Base-by-base conservation (phyloP, 2,329 filamentous ascomycete species). In the Monilinia fructigena region DNA sequence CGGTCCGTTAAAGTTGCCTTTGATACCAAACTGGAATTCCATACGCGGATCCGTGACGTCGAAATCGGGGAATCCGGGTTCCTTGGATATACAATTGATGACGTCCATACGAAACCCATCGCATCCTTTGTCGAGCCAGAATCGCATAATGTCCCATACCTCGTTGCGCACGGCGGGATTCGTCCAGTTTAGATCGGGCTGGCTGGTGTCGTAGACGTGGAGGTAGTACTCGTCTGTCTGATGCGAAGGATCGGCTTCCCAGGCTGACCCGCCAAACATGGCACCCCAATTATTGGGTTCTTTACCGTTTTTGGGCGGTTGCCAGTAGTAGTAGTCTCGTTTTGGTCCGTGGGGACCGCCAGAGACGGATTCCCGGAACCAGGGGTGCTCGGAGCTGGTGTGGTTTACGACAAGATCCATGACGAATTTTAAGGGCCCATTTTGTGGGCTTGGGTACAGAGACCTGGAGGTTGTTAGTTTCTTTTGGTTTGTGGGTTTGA, bases 111-210 rank as follows among this genome's bases (percentile, higher is more conserved):
- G 55, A 7, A 63, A 90, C 1, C 75, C 75, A 71, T 82, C 80
- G 67, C 84, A 82, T 53, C 80, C 85, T 7, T 85, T 84, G 65
- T 91, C 82, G 0, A 93, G 82, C 90, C 90, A 93, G 75, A 92
- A 93, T 0, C 81, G 80, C 82, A 92, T 88, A 6, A 89, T 85
- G 7, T 87, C 81, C 72, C 91, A 89, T 1, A 92, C 87, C 0
- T 86, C 90, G 62, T 86, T 80, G 8, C 89, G 84, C 10, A 89
- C 86, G 2, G 84, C 83, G 0, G 82, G 80, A 59, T 89, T 88
- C 65, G 91, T 88, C 89, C 90, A 93, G 74, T 93, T 93, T 23
- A 93, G 80, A 70, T 93, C 90, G 0, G 90, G 90, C 74, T 93
- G 90, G 58, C 89, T 85, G 0, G 84, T 80, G 0, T 85, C 84